A percentile compares a stretch with the other conserved stretches of the same genome.
phyloP scores from a whole-genome alignment of 805 yeast species.

The Pichia cabralensis region DNA sequence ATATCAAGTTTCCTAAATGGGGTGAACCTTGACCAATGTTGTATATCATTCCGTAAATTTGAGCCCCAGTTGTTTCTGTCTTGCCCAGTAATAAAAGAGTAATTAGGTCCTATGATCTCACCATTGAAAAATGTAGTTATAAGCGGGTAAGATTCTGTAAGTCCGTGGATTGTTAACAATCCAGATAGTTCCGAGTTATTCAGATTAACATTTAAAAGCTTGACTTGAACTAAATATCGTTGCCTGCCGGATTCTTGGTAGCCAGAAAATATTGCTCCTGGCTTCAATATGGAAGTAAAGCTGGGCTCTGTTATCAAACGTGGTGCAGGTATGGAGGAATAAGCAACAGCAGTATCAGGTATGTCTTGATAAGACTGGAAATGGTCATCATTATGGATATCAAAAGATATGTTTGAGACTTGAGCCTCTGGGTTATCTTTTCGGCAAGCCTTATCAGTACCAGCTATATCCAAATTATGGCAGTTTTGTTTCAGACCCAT shows the following conservation, averaged over 20 bases:
- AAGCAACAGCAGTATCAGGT: too few species aligned
- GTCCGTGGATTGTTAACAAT: slow-evolving; percentile 53
- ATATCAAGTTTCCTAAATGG: slow-evolving; percentile 27
- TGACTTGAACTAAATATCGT: slow-evolving; percentile 58
- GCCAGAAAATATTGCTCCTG: slow-evolving; percentile 56
- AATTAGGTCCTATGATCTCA: slow-evolving; percentile 52
- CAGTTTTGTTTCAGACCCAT: too few species aligned
- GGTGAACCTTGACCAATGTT: slow-evolving; percentile 53
- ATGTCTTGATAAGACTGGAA: too few species aligned
- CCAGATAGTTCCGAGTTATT: slow-evolving; percentile 44
- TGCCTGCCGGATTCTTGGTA: slow-evolving; percentile 61
- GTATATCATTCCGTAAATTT: slow-evolving; percentile 39
- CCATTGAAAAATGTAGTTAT: slow-evolving; percentile 67
- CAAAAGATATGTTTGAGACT: too few species aligned
- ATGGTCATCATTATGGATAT: too few species aligned
- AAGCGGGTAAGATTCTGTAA: slow-evolving; percentile 51
- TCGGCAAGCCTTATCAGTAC: too few species aligned
- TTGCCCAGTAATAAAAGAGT: slow-evolving; percentile 50
- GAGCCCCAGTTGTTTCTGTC: slow-evolving; percentile 48
- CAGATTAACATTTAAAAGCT: slow-evolving; percentile 60
- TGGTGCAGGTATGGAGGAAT: too few species aligned
- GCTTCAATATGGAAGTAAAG: slow-evolving; percentile 38
- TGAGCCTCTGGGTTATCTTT: too few species aligned
- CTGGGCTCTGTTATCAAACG: background rate
- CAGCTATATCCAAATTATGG: too few species aligned